Evolutionary conservation across 257 asterid genomes (phyloP).

Genomic region (Phtheirospermum japonicum): DNA sequence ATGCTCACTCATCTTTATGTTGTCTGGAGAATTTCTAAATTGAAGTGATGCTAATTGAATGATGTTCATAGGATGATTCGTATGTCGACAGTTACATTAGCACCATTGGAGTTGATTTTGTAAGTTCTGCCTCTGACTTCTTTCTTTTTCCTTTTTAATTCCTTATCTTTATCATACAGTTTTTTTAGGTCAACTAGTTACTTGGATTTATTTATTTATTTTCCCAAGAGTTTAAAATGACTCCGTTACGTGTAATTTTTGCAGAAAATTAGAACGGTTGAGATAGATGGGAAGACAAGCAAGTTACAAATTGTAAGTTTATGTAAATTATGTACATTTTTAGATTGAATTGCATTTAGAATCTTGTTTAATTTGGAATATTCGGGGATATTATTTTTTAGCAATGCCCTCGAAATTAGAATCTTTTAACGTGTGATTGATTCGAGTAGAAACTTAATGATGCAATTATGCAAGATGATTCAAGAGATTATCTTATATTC

Average conservation of each 20-base stretch:
- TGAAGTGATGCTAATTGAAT: constrained; percentile 18
- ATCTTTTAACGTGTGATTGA: background rate
- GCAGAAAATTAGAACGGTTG: constrained; percentile 97
- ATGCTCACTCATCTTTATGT: background rate
- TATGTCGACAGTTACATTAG: constrained; percentile 99
- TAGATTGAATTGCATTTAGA: constrained; percentile 3
- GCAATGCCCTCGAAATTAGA: background rate
- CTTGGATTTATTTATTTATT: too few relatives aligned
- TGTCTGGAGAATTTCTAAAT: constrained; percentile 2
- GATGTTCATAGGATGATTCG: constrained; percentile 85
- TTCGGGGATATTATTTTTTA: background rate
- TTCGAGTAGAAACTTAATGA: background rate
- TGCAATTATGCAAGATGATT: background rate
- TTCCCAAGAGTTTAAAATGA: too few relatives aligned
- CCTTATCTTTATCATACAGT: background rate
- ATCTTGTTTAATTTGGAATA: constrained; percentile 9
- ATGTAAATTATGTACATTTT: background rate
- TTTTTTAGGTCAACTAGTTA: too few relatives aligned
- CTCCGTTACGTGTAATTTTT: constrained; percentile 17
- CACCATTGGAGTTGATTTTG: constrained; percentile 99
- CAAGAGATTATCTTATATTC: background rate
- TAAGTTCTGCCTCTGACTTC: constrained; percentile 37
- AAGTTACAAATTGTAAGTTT: constrained; percentile 95
- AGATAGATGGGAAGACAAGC: constrained; percentile 91
- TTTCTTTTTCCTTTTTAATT: background rate